A percentile compares a stretch with the other conserved stretches of the same genome.
Evolutionary conservation across 225 moss, liverwort and hornwort genomes (phyloP).

Genomic region (Bryum argenteum): DNA sequence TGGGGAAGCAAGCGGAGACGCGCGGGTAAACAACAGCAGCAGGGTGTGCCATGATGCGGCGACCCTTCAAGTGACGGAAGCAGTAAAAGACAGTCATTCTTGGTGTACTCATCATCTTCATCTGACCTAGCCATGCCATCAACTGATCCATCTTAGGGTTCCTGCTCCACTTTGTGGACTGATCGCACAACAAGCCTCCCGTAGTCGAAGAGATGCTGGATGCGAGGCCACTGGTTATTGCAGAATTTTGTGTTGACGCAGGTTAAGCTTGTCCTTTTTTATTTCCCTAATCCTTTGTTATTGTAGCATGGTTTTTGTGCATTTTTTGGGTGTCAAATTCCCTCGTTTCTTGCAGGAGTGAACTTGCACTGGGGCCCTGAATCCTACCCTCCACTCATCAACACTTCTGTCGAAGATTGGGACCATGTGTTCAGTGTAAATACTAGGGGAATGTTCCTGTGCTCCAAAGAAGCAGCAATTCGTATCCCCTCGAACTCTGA

Average conservation of each 20-base stretch:
- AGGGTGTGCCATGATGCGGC: no score
- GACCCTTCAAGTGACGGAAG: no score
- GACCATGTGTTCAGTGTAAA: constrained; percentile 17
- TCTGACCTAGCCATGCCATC: constrained; percentile 31
- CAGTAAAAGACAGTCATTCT: no score
- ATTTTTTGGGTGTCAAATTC: no score
- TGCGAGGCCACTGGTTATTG: background rate
- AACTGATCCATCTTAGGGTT: background rate
- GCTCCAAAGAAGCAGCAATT: constrained; percentile 18
- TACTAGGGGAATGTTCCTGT: constrained; percentile 17
- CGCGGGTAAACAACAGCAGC: no score
- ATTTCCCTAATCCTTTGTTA: no score
- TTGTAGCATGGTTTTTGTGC: no score
- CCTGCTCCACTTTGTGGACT: background rate
- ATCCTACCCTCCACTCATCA: constrained; percentile 15
- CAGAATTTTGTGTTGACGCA: no score
- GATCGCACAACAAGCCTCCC: background rate
- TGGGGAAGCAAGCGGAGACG: no score
- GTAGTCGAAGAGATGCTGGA: constrained; percentile 19
- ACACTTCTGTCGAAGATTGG: constrained; percentile 21
- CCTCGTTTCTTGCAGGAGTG: background rate
- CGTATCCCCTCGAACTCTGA: background rate
- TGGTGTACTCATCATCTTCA: constrained; percentile 75
- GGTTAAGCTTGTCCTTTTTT: no score
- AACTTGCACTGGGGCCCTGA: constrained; percentile 24